Conservation (phyloP, 1,284 basidiomycete genomes). For the Coniferiporia sulphurascens region DNA sequence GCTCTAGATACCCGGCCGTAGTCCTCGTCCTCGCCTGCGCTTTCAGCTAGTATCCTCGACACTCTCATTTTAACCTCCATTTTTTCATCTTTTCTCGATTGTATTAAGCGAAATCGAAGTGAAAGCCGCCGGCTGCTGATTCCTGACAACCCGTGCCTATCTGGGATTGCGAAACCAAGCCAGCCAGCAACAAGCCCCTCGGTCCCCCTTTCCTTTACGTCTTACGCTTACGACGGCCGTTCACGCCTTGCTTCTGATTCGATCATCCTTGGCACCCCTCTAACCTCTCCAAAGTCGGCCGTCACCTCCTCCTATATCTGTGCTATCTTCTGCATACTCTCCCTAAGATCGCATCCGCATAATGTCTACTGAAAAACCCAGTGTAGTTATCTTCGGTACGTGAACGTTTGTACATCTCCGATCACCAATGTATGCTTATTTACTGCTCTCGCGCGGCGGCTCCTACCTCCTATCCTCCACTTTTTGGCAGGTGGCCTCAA, state of each 20-base stretch:
- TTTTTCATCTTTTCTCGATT: background rate
- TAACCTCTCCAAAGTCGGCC: background rate
- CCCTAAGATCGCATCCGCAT: background rate
- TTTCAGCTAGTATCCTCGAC: background rate
- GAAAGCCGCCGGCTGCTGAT: background rate
- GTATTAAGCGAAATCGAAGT: background rate
- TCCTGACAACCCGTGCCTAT: background rate
- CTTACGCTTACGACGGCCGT: constrained; percentile 3
- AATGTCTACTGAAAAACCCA: constrained; percentile 44
- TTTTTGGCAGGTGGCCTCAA: constrained; percentile 62
- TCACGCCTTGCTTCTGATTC: constrained; percentile 12
- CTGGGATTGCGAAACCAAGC: background rate
- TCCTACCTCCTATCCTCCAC: constrained; percentile 13
- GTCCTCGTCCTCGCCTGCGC: constrained; percentile 8
- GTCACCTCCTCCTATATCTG: constrained; percentile 1
- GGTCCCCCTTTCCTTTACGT: background rate
- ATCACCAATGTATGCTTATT: constrained; percentile 8
- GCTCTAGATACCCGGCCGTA: background rate
- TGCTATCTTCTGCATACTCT: constrained; percentile 1
- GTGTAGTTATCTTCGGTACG: constrained; percentile 76
- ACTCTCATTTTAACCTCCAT: background rate
- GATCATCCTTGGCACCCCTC: constrained; percentile 10
- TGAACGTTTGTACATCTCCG: background rate
- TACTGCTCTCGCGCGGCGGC: background rate
- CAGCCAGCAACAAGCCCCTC: background rate